Evolutionary conservation across 371 early-diverging fungal genomes (phyloP).

Genomic region (Apophysomyces ossiformis): DNA sequence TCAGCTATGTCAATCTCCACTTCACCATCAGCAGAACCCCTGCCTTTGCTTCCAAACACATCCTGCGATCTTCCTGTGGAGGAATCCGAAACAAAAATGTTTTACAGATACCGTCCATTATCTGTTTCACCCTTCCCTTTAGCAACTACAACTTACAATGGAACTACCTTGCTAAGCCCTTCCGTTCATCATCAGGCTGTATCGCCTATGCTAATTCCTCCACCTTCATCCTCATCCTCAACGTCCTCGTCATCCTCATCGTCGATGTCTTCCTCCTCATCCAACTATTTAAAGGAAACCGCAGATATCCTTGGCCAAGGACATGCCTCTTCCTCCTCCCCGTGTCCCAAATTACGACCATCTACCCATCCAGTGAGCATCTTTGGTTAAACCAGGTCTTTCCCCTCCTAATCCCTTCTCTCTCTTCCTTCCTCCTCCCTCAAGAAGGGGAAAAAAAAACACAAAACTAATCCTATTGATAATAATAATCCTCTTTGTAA

Average conservation of each 20-base stretch:
- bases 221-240: background rate
- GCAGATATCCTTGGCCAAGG: slow-evolving; percentile 1
- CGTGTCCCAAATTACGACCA: slow-evolving; percentile 24
- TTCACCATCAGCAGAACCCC: too few relatives aligned
- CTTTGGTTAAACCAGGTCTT: slow-evolving; percentile 32
- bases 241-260: background rate
- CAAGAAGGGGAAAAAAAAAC: too few relatives aligned
- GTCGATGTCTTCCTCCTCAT: background rate
- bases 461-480: too few relatives aligned
- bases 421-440: too few relatives aligned
- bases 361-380: slow-evolving; percentile 49
- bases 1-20: too few relatives aligned
- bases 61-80: background rate
- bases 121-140: background rate
- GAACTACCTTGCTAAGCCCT: background rate
- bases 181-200: background rate
- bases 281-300: slow-evolving; percentile 15
- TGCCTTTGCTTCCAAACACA: too few relatives aligned
- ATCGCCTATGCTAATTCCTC: too few relatives aligned
- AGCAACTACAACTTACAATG: background rate
- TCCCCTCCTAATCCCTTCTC: too few relatives aligned
- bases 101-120: background rate
- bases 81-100: background rate
- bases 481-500: too few relatives aligned
- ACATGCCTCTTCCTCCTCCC: background rate